These are phyloP conservation scores for Rubroshorea leprosula DNA, from an alignment of 345 rosid species.

Conservation along the genomic window DNA sequence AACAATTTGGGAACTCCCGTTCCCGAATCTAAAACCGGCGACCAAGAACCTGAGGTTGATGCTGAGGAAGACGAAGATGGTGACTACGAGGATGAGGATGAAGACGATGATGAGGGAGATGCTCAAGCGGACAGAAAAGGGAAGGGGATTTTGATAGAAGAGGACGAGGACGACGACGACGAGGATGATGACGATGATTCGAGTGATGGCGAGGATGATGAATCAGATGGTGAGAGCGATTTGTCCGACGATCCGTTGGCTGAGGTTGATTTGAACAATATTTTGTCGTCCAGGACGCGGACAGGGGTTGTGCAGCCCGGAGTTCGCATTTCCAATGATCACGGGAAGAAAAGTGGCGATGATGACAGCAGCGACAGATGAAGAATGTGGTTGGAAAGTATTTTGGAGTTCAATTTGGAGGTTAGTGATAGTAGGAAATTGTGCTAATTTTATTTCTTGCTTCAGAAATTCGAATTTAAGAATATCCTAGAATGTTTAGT, in stretches of 20 bases:
- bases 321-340: conserved; percentile 36
- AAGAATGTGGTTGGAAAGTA: not conserved
- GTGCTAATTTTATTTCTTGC: too few species aligned
- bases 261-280: conserved; percentile 93
- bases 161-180: conserved; percentile 44
- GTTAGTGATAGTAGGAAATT: too few species aligned
- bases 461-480: too few species aligned
- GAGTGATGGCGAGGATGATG: conserved; percentile 33
- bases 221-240: conserved; percentile 50
- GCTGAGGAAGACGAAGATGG: conserved; percentile 18
- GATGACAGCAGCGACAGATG: conserved; percentile 31
- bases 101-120: conserved; percentile 24
- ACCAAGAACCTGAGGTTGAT: conserved; percentile 9
- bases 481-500: too few species aligned
- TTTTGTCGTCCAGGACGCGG: conserved; percentile 83
- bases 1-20: too few species aligned
- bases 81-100: conserved; percentile 16
- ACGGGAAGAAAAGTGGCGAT: conserved; percentile 14
- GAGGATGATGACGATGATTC: conserved; percentile 42
- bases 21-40: conserved; percentile 1
- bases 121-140: conserved; percentile 44
- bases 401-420: conserved; percentile 10
- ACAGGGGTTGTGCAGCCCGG: conserved; percentile 47
- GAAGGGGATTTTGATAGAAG: conserved; percentile 50
- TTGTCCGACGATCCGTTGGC: conserved; percentile 86